Evolutionary conservation across 495 filamentous ascomycete species (phyloP).

Genomic region (Penicillium salamii): DNA sequence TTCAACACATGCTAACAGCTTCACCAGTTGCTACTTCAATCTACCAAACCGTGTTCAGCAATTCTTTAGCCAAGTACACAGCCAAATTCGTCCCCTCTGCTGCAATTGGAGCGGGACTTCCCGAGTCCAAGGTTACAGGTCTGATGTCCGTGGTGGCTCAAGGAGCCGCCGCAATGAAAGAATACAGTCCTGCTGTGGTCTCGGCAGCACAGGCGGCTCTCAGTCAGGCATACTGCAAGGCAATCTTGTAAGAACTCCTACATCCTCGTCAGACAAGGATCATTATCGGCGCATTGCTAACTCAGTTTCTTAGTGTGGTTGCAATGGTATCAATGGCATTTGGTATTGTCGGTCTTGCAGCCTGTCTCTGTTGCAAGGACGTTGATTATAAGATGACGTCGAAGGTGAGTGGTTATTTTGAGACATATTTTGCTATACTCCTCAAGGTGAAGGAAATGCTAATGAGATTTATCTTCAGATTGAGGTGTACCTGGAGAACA

Average conservation of each 20-base stretch:
- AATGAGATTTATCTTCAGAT: conserved; percentile 7
- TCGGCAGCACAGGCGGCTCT: conserved; percentile 20
- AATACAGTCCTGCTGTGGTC: conserved; percentile 16
- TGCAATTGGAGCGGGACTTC: conserved; percentile 17
- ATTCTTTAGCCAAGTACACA: conserved; percentile 17
- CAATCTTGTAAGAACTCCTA: conserved; percentile 28
- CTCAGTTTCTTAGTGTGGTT: conserved; percentile 12
- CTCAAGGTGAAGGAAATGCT: background rate
- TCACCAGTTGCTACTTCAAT: conserved; percentile 20
- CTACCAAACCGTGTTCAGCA: conserved; percentile 22
- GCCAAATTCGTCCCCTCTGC: conserved; percentile 15
- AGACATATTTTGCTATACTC: background rate
- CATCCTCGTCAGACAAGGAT: too few relatives aligned
- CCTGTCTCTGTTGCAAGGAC: conserved; percentile 27
- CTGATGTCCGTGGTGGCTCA: conserved; percentile 13
- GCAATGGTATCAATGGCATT: conserved; percentile 28
- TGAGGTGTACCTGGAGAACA: conserved; percentile 20
- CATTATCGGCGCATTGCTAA: background rate
- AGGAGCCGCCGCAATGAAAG: conserved; percentile 15
- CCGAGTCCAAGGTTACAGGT: conserved; percentile 15
- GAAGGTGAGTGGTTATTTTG: conserved; percentile 12
- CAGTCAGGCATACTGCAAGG: conserved; percentile 21
- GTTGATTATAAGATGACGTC: conserved; percentile 26
- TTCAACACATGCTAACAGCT: background rate
- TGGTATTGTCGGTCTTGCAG: conserved; percentile 20